A percentile compares a stretch with the other conserved stretches of the same genome.
phyloP scores from a whole-genome alignment of 495 filamentous ascomycete species.

The Daldinia concentrica region DNA sequence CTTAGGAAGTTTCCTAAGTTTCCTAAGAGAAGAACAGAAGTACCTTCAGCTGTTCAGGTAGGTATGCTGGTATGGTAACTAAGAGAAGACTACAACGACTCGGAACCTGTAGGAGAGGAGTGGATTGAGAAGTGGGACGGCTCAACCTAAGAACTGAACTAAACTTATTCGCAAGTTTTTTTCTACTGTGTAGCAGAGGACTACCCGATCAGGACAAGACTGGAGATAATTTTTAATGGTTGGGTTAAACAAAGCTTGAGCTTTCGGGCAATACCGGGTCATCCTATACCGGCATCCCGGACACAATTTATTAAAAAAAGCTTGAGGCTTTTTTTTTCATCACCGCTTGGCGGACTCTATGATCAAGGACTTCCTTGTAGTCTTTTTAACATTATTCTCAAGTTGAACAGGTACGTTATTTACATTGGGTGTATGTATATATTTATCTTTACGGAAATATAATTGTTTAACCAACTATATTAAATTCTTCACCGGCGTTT shows the following conservation, averaged over 20 bases:
- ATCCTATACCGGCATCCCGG: slow-evolving; percentile 34
- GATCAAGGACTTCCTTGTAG: neutral
- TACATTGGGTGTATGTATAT: neutral
- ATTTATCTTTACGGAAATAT: neutral
- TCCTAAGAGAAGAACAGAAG: slow-evolving; percentile 10
- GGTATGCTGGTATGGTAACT: neutral
- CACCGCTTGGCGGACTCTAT: neutral
- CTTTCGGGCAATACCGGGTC: slow-evolving; percentile 42
- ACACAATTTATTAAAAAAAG: slow-evolving; percentile 21
- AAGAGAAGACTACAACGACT: slow-evolving; percentile 17
- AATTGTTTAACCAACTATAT: neutral
- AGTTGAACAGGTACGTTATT: neutral
- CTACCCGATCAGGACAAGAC: slow-evolving; percentile 49
- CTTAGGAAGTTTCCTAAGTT: slow-evolving; percentile 33
- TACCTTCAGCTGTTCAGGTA: neutral
- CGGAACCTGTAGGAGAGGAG: slow-evolving; percentile 25
- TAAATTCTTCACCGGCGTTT: neutral
- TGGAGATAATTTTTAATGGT: slow-evolving; percentile 35
- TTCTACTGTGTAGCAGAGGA: slow-evolving; percentile 27
- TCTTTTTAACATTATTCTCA: neutral
- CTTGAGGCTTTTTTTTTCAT: slow-evolving; percentile 34
- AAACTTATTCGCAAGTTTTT: slow-evolving; percentile 33
- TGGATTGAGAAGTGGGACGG: slow-evolving; percentile 25
- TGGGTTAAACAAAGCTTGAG: slow-evolving; percentile 17
- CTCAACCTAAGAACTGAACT: slow-evolving; percentile 21